Evolutionary conservation across 805 yeast species (phyloP), one percentile per base, ranked within the genome.

Genomic region (Ogataea angusta): DNA sequence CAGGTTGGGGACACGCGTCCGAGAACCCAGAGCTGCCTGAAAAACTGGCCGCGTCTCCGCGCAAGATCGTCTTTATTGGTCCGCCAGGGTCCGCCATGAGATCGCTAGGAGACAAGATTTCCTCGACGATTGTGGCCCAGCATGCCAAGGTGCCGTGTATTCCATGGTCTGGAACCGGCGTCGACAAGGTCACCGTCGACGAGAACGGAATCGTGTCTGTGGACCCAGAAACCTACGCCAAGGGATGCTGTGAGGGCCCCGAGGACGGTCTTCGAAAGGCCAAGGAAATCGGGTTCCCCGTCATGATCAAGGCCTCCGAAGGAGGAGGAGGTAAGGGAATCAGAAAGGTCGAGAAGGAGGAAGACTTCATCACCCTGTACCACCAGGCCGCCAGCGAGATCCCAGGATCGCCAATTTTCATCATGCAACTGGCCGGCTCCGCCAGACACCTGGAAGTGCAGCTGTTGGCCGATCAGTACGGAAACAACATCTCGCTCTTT

Each of bases 261-360:
- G 93, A 83, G 57, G 95, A 91, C 57, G 99, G 98, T 49, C 73
- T 93, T 42, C 74, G 53, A 31, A 86, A 85, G 63, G 99, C 99
- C 45, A 78, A 73, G 55, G 64, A 75, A 57, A 90, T 93, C 57
- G 99, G 99, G 2, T 89, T 93, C 72, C 99, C 99, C 23, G 95
- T 93, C 40, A 93, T 93, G 99, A 82, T 93, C 62, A 93, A 93
- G 68, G 99, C 99, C 36, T 89, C 97, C 44, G 99, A 93, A 80
- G 99, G 99, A 74, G 99, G 99, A 68, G 99, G 99, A 71, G 99
- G 99, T 74, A 93, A 93, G 70, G 99, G 99, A 78, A 93, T 93
- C 66, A 84, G 99, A 73, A 89, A 89, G 68, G 98, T 89, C 50
- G 95, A 86, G 42, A 63, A 73, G 48, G 96, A 85, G 64, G 81